Evolutionary conservation across 805 yeast species (phyloP), one percentile per base, ranked within the genome.

Genomic region (Ogataea haglerorum): DNA sequence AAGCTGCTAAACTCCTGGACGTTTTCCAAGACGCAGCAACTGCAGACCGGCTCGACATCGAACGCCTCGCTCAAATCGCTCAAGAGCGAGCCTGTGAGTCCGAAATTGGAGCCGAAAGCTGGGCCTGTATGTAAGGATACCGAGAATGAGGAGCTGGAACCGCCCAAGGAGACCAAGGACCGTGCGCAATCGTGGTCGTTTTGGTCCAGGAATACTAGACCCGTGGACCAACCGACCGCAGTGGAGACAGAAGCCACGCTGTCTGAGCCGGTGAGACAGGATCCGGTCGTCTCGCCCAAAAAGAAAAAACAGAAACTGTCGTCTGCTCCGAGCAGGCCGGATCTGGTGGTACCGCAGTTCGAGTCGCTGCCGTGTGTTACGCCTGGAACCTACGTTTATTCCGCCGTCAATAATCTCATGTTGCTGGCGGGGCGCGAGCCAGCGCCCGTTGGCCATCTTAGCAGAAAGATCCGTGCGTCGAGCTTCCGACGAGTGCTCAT

Each of bases 401-500:
- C 49, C 13, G 49, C 54, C 1, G 36, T 37, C 25, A 47, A 49
- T 32, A 41, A 42, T 16, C 12, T 47, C 10, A 52, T 48, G 37
- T 36, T 40, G 17, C 33, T 45, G 13, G 26, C 46, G 2, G 61
- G 60, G 3, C 50, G 48, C 27, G 34, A 36, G 0, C 31, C 40
- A 4, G 18, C 22, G 6, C 37, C 40, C 12, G 48, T 49, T 22
- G 19, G 26, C 4, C 57, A 54, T 43, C 39, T 59, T 8, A 43
- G 47, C 23, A 32, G 60, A 14, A 58, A 48, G 27, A 18, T 17
- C 8, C 34, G 39, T 7, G 54, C 68, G 0, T 44, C 52, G 3
- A 19, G 13, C 1, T 50, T 76, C 40, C 75, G 76, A 42, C 78
- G 80, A 47, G 85, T 85, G 0, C 72, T 91, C 22, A 83, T 93